phyloP scores from a whole-genome alignment of 768 basidiomycete species.

The Boletus huronensis region DNA sequence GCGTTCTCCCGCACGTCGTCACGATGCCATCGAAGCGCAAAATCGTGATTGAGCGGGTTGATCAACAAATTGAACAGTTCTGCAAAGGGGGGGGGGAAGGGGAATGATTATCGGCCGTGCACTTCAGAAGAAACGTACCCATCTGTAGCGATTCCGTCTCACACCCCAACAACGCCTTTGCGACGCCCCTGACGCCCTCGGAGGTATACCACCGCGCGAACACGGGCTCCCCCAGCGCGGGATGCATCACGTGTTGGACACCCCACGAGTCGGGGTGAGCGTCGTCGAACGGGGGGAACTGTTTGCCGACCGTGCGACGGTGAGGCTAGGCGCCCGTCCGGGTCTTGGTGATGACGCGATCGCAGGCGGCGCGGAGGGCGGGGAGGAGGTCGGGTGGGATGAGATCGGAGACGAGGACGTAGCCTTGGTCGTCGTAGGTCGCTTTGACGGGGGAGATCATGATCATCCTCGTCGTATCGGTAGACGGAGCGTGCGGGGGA shows the following conservation, averaged over 20 bases:
- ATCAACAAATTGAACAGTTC: conserved; percentile 77
- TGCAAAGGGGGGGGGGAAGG: background rate
- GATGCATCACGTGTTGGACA: conserved; percentile 81
- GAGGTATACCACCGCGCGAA: conserved; percentile 72
- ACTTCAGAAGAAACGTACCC: too few relatives aligned
- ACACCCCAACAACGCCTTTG: conserved; percentile 51
- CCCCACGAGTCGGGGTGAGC: conserved; percentile 71
- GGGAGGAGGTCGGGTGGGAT: conserved; percentile 39
- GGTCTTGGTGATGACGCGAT: conserved; percentile 47
- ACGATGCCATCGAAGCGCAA: conserved; percentile 77
- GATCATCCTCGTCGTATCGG: background rate
- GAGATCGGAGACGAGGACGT: conserved; percentile 58
- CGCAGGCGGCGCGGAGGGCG: conserved; percentile 48
- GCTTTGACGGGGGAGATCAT: conserved; percentile 36
- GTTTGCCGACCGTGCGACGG: conserved; percentile 69
- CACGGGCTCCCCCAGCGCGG: conserved; percentile 53
- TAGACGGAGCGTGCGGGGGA: background rate
- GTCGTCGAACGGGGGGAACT: conserved; percentile 70
- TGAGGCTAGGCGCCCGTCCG: conserved; percentile 61
- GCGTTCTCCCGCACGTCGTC: conserved; percentile 67
- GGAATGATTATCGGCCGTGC: background rate
- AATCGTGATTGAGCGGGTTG: conserved; percentile 60
- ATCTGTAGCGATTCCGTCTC: conserved; percentile 59
- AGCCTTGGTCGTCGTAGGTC: conserved; percentile 61
- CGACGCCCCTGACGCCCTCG: conserved; percentile 41